Evolutionary conservation across 228 moss, liverwort and hornwort genomes (phyloP).

Genomic region (Sphagnum fallax): DNA sequence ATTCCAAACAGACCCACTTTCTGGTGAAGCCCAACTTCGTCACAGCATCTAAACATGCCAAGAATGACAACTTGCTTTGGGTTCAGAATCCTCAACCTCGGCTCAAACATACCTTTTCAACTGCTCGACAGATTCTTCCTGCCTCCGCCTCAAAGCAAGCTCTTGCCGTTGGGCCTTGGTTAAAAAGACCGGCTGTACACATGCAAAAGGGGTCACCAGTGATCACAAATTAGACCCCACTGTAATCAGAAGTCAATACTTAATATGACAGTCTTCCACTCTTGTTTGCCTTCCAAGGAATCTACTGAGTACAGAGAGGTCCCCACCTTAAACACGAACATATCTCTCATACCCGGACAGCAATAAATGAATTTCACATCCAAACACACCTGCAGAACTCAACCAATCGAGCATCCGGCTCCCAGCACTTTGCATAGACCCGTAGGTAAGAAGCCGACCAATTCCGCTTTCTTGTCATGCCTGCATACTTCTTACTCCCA

Average conservation of each 20-base stretch:
- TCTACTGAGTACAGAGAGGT: slow-evolving; percentile 21
- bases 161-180: slow-evolving; percentile 76
- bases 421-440: slow-evolving; percentile 88
- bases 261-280: background rate
- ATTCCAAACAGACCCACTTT: too few species aligned
- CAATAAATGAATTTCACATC: slow-evolving; percentile 67
- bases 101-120: slow-evolving; percentile 40
- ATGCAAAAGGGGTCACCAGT: slow-evolving; percentile 2
- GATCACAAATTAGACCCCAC: background rate
- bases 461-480: slow-evolving; percentile 91
- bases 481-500: slow-evolving; percentile 34
- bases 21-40: too few species aligned
- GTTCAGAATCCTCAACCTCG: too few species aligned
- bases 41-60: too few species aligned
- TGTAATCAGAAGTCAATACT: background rate
- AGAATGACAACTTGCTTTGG: too few species aligned
- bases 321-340: slow-evolving; percentile 51
- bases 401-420: slow-evolving; percentile 95
- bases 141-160: slow-evolving; percentile 73
- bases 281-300: background rate
- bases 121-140: slow-evolving; percentile 84
- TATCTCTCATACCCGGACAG: slow-evolving; percentile 47
- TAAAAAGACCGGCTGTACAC: slow-evolving; percentile 77
- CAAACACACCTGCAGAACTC: slow-evolving; percentile 97
- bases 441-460: slow-evolving; percentile 89